Conservation (phyloP, 495 filamentous ascomycete genomes). For the Cercophora samala region DNA sequence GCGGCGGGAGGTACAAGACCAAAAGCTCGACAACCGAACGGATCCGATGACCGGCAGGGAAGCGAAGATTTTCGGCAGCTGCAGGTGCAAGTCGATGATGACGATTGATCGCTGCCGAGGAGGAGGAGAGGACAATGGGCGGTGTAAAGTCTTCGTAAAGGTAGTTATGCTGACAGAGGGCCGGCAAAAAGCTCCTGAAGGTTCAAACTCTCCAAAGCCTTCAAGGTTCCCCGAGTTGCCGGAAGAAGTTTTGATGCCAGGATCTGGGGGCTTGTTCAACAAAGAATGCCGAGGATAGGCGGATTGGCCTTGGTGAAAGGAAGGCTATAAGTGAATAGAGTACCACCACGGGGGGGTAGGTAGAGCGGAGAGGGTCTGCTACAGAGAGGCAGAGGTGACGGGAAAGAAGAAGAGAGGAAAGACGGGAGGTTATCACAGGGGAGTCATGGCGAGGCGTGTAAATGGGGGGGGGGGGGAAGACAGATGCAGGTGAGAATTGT, state of each 20-base stretch:
- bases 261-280: conserved; percentile 10
- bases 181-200: conserved; percentile 1
- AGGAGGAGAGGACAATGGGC: not conserved
- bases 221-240: conserved; percentile 7
- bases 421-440: conserved; percentile 22
- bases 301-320: conserved; percentile 1
- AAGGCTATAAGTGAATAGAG: not conserved
- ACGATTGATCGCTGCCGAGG: not conserved
- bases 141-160: not conserved
- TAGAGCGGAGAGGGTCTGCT: not conserved
- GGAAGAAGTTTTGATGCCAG: conserved; percentile 16
- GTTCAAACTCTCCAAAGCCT: not conserved
- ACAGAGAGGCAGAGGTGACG: conserved; percentile 14
- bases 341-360: not conserved
- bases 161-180: not conserved
- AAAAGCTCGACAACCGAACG: conserved; percentile 4
- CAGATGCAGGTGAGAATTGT: conserved; percentile 2
- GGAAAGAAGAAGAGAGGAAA: conserved; percentile 16
- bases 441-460: conserved; percentile 24
- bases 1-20: conserved; percentile 5
- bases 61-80: conserved; percentile 3
- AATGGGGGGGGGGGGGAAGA: not conserved
- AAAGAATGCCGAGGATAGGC: conserved; percentile 36
- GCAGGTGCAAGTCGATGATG: not conserved
- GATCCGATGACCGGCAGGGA: conserved; percentile 3